Base-by-base conservation (phyloP, 345 rosid species). In the Mercurialis annua region DNA sequence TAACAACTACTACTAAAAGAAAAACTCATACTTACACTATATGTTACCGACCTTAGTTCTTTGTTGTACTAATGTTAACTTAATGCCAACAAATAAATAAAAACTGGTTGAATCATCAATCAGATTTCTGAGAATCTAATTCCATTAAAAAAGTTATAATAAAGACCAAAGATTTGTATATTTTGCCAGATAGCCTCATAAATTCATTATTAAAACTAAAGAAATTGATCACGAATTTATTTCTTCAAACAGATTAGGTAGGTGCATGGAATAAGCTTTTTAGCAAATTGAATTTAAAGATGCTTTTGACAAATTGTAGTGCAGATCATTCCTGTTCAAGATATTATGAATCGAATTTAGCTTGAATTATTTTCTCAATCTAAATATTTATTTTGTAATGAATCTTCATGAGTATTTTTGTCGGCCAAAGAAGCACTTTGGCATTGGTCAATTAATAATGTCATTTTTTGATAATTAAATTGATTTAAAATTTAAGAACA, bases 41-140 rank as follows among this genome's bases (percentile, higher is more conserved):
- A n/a, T n/a, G n/a, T n/a, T n/a, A n/a, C n/a, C n/a, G n/a, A n/a
- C n/a, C n/a, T n/a, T n/a, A n/a, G n/a, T n/a, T n/a, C n/a, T n/a
- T n/a, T n/a, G n/a, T n/a, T n/a, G n/a, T n/a, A n/a, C n/a, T n/a
- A n/a, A n/a, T n/a, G n/a, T n/a, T n/a, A n/a, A n/a, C n/a, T n/a
- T n/a, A n/a, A n/a, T n/a, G n/a, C n/a, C n/a, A n/a, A n/a, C n/a
- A n/a, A n/a, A 53, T 54, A 30, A 33, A 58, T 34, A 7, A 26
- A 36, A 23, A 16, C 26, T 6, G 33, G 4, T 33, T 12, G 27
- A 34, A 48, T 68, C 15, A 46, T 24, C 0, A 10, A 34, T 61
- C 16, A n/a, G n/a, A n/a, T n/a, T 34, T 16, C 23, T 10, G 38
- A 55, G 81, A 75, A 77, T 77, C 76, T n/a, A 57, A 69, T 77